A percentile compares a stretch with the other conserved stretches of the same genome.
phyloP scores from a whole-genome alignment of 805 yeast species.

The Barnettozyma californica region DNA sequence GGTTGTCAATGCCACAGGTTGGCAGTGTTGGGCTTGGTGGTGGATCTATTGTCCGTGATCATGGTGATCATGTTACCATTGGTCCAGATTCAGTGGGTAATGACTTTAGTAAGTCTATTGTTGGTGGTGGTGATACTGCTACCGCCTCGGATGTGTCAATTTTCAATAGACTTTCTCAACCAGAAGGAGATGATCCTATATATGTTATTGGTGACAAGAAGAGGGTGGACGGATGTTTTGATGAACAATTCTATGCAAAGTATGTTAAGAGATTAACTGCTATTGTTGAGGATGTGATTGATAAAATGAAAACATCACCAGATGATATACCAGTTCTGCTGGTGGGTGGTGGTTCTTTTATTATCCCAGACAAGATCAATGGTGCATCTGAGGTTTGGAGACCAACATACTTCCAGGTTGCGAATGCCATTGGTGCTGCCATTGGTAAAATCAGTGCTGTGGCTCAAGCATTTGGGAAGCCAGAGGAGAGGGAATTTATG shows the following conservation, averaged over 20 bases:
- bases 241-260: constrained; percentile 29
- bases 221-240: constrained; percentile 22
- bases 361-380: constrained; percentile 32
- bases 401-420: constrained; percentile 40
- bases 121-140: constrained; percentile 38
- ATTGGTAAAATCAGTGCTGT: constrained; percentile 25
- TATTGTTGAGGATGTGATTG: constrained; percentile 33
- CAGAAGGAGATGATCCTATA: constrained; percentile 9
- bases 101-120: constrained; percentile 31
- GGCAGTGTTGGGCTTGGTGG: constrained; percentile 48
- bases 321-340: constrained; percentile 39
- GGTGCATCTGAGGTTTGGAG: constrained; percentile 41
- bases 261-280: constrained; percentile 33
- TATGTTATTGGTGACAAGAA: constrained; percentile 26
- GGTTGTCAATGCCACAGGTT: constrained; percentile 46
- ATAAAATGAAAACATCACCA: constrained; percentile 41
- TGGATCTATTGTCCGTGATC: constrained; percentile 39
- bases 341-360: constrained; percentile 49
- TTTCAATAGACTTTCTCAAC: constrained; percentile 12
- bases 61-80: constrained; percentile 26
- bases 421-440: constrained; percentile 51
- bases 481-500: constrained; percentile 16
- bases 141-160: constrained; percentile 38
- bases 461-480: constrained; percentile 19
- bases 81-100: constrained; percentile 50